Evolutionary conservation across 2,329 filamentous ascomycete species (phyloP).

Genomic region (Cytospora schulzeri): DNA sequence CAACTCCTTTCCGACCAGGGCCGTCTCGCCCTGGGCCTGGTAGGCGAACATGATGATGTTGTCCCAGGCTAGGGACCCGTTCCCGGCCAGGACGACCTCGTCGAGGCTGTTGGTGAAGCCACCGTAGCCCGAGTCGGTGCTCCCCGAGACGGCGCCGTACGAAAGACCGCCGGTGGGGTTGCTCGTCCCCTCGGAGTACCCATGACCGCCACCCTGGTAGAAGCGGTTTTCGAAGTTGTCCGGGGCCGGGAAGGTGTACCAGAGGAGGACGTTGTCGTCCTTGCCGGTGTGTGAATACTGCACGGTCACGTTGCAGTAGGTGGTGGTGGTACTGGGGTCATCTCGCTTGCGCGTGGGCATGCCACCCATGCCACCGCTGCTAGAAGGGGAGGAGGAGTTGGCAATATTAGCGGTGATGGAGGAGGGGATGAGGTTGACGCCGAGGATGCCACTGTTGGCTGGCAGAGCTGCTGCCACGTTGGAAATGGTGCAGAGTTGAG

Average conservation of each 20-base stretch:
- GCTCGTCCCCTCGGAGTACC: conserved; percentile 41
- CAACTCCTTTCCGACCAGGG: conserved; percentile 47
- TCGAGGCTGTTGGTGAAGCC: conserved; percentile 43
- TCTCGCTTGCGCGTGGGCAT: conserved; percentile 11
- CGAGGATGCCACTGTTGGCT: conserved; percentile 44
- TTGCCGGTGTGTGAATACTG: conserved; percentile 39
- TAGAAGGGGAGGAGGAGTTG: conserved; percentile 38
- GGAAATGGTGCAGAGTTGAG: conserved; percentile 45
- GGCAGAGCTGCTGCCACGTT: conserved; percentile 46
- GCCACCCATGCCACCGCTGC: conserved; percentile 30
- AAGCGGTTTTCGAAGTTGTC: conserved; percentile 47
- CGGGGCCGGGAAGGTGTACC: conserved; percentile 40
- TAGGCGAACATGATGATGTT: conserved; percentile 53
- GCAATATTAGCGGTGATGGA: conserved; percentile 44
- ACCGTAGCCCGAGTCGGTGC: conserved; percentile 47
- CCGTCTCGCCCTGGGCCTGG: conserved; percentile 54
- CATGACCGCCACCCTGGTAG: conserved; percentile 48
- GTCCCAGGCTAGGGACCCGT: conserved; percentile 55
- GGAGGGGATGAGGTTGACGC: conserved; percentile 44
- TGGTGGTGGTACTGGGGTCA: conserved; percentile 31
- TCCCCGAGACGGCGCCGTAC: conserved; percentile 45
- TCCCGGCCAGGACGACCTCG: conserved; percentile 45
- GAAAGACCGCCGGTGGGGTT: conserved; percentile 42
- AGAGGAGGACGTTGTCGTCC: conserved; percentile 37
- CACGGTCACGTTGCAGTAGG: conserved; percentile 42